Conservation (phyloP, 768 basidiomycete genomes). For the Trametes maxima region DNA sequence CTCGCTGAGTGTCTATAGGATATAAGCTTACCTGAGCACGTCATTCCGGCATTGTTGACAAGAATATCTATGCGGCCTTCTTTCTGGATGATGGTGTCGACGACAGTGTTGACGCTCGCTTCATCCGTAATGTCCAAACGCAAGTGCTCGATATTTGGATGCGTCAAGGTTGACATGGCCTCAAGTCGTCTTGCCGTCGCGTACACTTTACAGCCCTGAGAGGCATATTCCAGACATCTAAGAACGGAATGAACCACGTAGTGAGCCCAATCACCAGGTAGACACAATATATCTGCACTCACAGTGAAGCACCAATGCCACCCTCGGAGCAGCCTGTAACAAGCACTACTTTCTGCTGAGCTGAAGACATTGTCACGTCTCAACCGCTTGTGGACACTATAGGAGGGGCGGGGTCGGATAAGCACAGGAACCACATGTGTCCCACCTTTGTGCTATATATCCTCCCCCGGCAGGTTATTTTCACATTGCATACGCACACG, state of each 20-base stretch:
- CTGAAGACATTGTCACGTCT: neutral
- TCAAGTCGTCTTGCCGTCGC: conserved; percentile 69
- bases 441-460: too few relatives aligned
- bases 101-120: conserved; percentile 50
- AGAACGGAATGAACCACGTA: conserved; percentile 16
- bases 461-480: too few relatives aligned
- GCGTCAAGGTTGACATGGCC: conserved; percentile 57
- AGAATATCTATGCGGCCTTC: conserved; percentile 71
- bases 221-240: conserved; percentile 71
- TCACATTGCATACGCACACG: too few relatives aligned
- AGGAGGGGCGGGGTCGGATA: too few relatives aligned
- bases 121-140: conserved; percentile 67
- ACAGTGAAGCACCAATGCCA: conserved; percentile 4
- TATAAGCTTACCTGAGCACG: conserved; percentile 47
- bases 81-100: conserved; percentile 52
- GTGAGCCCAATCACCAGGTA: neutral
- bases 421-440: too few relatives aligned
- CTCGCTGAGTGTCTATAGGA: neutral
- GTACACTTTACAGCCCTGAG: conserved; percentile 70
- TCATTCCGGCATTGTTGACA: conserved; percentile 75
- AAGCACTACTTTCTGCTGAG: neutral
- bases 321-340: conserved; percentile 10
- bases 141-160: conserved; percentile 48
- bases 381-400: neutral
- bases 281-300: neutral